Evolutionary conservation across 768 basidiomycete species (phyloP).

Genomic region (Lactarius sp.): DNA sequence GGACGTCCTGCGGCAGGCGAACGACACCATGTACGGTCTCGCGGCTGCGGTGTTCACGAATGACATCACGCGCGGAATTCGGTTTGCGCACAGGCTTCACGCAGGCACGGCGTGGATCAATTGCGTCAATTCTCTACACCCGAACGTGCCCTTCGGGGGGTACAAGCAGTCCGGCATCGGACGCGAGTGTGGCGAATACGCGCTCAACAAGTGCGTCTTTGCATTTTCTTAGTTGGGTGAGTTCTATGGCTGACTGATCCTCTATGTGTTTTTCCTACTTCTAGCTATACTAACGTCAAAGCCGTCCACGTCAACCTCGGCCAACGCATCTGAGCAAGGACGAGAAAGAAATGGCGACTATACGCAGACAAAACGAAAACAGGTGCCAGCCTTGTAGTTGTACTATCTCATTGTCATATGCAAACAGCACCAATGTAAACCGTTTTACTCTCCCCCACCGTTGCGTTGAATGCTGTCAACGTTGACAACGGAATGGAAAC

Average conservation of each 20-base stretch:
- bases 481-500: too few species aligned
- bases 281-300: slow-evolving; percentile 25
- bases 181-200: slow-evolving; percentile 64
- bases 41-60: slow-evolving; percentile 82
- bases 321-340: background rate
- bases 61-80: slow-evolving; percentile 68
- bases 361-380: background rate
- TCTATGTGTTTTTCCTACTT: background rate
- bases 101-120: slow-evolving; percentile 79
- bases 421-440: background rate
- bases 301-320: slow-evolving; percentile 26
- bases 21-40: slow-evolving; percentile 83
- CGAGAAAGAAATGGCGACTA: background rate
- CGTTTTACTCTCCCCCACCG: background rate
- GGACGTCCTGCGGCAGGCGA: slow-evolving; percentile 67
- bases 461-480: too few species aligned
- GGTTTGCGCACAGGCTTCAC: slow-evolving; percentile 66
- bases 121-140: slow-evolving; percentile 30
- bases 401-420: too few species aligned
- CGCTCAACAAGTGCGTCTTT: slow-evolving; percentile 40
- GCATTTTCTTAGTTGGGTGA: background rate
- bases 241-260: background rate
- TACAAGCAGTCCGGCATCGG: slow-evolving; percentile 73
- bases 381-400: background rate
- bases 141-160: slow-evolving; percentile 53